A percentile compares a stretch with the other conserved stretches of the same genome.
Evolutionary conservation across 129 eudicot species (phyloP).

Genomic region (Artemisia tridentata): DNA sequence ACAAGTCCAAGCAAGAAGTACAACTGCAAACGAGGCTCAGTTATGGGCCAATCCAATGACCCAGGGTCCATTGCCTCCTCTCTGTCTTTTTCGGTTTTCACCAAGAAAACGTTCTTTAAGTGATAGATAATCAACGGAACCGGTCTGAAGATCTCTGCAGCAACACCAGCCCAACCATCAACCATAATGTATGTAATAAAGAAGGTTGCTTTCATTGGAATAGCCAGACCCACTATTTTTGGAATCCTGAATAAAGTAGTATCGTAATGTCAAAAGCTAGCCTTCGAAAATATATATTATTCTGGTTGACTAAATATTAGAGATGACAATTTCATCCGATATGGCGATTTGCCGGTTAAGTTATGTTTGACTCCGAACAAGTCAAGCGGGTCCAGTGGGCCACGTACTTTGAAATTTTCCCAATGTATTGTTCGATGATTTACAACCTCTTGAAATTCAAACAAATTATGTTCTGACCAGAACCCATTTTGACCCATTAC

Average conservation of each 20-base stretch:
- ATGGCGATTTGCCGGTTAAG: not conserved
- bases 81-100: slow-evolving; percentile 80
- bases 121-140: slow-evolving; percentile 67
- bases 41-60: slow-evolving; percentile 47
- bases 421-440: not conserved
- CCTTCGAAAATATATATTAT: not conserved
- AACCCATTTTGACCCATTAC: slow-evolving; percentile 2
- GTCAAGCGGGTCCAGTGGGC: not conserved
- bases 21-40: slow-evolving; percentile 85
- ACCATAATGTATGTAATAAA: slow-evolving; percentile 86
- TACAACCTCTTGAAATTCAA: no score
- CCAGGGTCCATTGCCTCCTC: slow-evolving; percentile 93
- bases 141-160: slow-evolving; percentile 71
- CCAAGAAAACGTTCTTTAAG: slow-evolving; percentile 73
- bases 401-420: not conserved
- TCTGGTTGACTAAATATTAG: not conserved
- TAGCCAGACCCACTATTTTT: slow-evolving; percentile 70
- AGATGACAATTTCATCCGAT: not conserved
- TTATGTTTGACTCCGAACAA: slow-evolving; percentile 1
- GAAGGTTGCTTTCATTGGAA: slow-evolving; percentile 92
- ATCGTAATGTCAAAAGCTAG: not conserved
- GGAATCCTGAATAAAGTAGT: slow-evolving; percentile 55
- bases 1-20: slow-evolving; percentile 85
- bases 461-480: not conserved
- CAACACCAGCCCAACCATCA: slow-evolving; percentile 92